A percentile compares a stretch with the other conserved stretches of the same genome.
phyloP scores from a whole-genome alignment of 2,329 filamentous ascomycete genomes.

The Dendryphion nanum region DNA sequence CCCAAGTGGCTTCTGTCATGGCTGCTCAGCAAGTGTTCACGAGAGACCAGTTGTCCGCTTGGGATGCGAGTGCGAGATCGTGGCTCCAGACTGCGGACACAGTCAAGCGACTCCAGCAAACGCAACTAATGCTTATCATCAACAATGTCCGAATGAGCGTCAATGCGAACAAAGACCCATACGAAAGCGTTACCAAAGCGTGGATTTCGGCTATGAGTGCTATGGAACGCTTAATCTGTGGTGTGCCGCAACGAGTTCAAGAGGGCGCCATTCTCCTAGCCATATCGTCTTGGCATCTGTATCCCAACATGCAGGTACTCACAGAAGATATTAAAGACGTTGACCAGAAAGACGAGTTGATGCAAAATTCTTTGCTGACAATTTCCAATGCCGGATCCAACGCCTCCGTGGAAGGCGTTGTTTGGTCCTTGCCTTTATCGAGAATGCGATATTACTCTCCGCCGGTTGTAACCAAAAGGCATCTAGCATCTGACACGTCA shows the following conservation, averaged over 20 bases:
- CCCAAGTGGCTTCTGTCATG: background rate
- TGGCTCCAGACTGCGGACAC: conserved; percentile 14
- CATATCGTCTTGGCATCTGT: conserved; percentile 13
- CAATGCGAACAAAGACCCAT: background rate
- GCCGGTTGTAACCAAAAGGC: background rate
- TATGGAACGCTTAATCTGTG: conserved; percentile 12
- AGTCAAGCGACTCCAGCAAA: conserved; percentile 5
- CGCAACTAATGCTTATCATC: conserved; percentile 11
- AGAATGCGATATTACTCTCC: conserved; percentile 5
- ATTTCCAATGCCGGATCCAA: background rate
- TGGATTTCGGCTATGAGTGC: conserved; percentile 11
- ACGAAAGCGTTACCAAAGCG: conserved; percentile 8
- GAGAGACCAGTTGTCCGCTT: conserved; percentile 5
- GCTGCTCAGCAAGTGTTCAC: conserved; percentile 5
- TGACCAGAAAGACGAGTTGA: background rate
- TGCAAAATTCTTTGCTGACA: background rate
- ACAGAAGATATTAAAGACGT: background rate
- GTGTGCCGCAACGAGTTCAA: conserved; percentile 7
- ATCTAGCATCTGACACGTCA: background rate
- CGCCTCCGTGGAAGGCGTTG: conserved; percentile 1
- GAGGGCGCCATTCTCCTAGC: conserved; percentile 9
- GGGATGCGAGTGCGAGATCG: conserved; percentile 14
- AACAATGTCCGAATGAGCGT: conserved; percentile 10
- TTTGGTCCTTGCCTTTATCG: conserved; percentile 8
- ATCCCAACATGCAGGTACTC: conserved; percentile 11